Evolutionary conservation across 768 basidiomycete genomes (phyloP).

Genomic region (Boletus sp.): DNA sequence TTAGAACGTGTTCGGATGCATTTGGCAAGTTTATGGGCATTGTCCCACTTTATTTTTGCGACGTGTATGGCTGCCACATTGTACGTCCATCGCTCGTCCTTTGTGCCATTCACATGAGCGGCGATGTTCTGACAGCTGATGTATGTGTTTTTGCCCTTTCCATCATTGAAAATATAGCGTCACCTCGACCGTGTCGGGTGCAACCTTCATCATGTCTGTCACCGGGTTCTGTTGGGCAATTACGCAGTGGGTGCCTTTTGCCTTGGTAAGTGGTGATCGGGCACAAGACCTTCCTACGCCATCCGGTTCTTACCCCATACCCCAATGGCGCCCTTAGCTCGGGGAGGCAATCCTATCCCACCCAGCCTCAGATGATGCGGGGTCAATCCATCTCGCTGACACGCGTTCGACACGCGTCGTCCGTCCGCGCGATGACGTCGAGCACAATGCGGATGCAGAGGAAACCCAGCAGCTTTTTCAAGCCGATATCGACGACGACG

Average conservation of each 20-base stretch:
- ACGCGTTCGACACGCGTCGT: slow-evolving; percentile 23
- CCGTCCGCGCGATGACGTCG: slow-evolving; percentile 11
- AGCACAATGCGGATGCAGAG: slow-evolving; percentile 25
- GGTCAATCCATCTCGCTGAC: slow-evolving; percentile 39
- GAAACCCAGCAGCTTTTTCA: slow-evolving; percentile 22
- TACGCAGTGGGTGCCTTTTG: slow-evolving; percentile 90
- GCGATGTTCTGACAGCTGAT: slow-evolving; percentile 14
- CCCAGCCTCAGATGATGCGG: slow-evolving; percentile 36
- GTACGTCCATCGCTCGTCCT: slow-evolving; percentile 45
- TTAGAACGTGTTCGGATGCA: slow-evolving; percentile 52
- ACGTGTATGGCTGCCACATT: slow-evolving; percentile 78
- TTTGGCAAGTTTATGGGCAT: slow-evolving; percentile 72
- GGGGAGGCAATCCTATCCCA: slow-evolving; percentile 82
- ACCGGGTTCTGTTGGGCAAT: slow-evolving; percentile 94
- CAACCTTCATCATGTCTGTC: slow-evolving; percentile 70
- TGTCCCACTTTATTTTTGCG: slow-evolving; percentile 71
- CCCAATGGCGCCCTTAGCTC: slow-evolving; percentile 45
- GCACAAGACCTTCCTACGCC: background rate
- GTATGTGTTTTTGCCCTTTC: slow-evolving; percentile 2
- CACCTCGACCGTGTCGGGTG: slow-evolving; percentile 62
- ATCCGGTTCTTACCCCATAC: slow-evolving; percentile 16
- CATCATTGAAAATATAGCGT: slow-evolving; percentile 46
- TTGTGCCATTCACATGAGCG: slow-evolving; percentile 7
- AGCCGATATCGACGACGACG: slow-evolving; percentile 23
- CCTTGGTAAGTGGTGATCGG: slow-evolving; percentile 53